Base-by-base conservation (phyloP, 1,139 yeast genomes). In the Sugiyamaella xylanicola region DNA sequence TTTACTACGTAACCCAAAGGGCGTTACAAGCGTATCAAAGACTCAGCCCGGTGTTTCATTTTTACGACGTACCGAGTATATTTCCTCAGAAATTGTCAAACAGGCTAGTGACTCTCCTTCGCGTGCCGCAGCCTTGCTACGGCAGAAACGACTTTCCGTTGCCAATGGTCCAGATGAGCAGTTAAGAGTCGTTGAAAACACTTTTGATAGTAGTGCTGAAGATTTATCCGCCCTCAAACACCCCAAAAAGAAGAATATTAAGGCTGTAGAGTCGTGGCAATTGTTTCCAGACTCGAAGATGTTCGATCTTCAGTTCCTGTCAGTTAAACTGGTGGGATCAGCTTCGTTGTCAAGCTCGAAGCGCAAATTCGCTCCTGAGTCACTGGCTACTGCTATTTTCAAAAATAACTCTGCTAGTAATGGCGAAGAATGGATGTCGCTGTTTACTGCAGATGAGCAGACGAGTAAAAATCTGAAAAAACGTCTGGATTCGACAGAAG, bases 61-160 rank as follows among this genome's bases (percentile, higher is more conserved):
- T 74, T 79, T 92, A 68, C 85, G 98, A 74, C 84, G 98, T 75
- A 92, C 98, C 0, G 98, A 93, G 71, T 93, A 93, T 70, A 87
- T 90, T 59, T 79, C 91, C 13, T 62, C 74, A 16, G 76, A 74
- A 49, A 65, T 66, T 13, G 62, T 69, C 17, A 61, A 63, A 27
- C 66, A 63, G 48, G 59, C 59, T 39, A 48, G 51, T 13, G 57
- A 55, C 22, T 45, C 60, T 4, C 62, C 59, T 29, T 46, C 83
- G 76, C 61, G 72, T 61, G 60, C 62, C 48, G 56, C 62, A 4
- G 62, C 59, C 32, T 53, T 57, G 55, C 57, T 59, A 60, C 61
- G 62, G 61, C 60, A 63, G 55, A 55, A 64, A 63, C 60, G 61
- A 59, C 53, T 61, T 58, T 51, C 54, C 48, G 59, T 47, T 47